phyloP scores from a whole-genome alignment of 352 stramenopile genomes.

The Phytopythium cucurbitacearum region DNA sequence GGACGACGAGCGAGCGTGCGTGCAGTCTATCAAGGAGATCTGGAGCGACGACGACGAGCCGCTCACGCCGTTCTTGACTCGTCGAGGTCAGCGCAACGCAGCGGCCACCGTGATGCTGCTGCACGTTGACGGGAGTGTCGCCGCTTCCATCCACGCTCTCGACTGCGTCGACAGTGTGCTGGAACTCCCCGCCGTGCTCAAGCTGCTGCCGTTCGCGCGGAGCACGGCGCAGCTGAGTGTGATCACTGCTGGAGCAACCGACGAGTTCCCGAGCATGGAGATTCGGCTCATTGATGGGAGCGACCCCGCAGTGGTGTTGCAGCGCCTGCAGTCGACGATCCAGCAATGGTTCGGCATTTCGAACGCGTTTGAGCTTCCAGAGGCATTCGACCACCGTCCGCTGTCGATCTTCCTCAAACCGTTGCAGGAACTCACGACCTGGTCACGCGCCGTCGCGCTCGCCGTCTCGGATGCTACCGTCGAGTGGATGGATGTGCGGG shows the following conservation, averaged over 20 bases:
- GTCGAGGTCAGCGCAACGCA: conserved; percentile 26
- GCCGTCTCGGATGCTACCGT: conserved; percentile 41
- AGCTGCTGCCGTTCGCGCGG: conserved; percentile 67
- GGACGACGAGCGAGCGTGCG: conserved; percentile 41
- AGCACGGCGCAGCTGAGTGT: conserved; percentile 37
- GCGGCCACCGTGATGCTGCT: conserved; percentile 54
- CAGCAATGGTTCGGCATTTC: conserved; percentile 37
- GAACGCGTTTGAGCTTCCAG: conserved; percentile 52
- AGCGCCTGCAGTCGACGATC: conserved; percentile 34
- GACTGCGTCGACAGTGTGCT: conserved; percentile 46
- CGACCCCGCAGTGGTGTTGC: conserved; percentile 20
- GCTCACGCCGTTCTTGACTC: conserved; percentile 57
- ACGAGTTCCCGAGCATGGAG: conserved; percentile 45
- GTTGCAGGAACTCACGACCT: conserved; percentile 47
- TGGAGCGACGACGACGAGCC: conserved; percentile 26
- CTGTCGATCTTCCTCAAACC: conserved; percentile 48
- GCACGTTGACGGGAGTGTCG: conserved; percentile 29
- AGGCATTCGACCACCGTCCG: conserved; percentile 14
- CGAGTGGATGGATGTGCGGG: conserved; percentile 58
- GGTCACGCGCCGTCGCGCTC: conserved; percentile 51
- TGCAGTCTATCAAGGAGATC: conserved; percentile 29
- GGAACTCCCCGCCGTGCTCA: conserved; percentile 50
- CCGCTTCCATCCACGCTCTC: conserved; percentile 27
- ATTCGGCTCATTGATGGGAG: conserved; percentile 46
- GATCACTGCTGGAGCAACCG: conserved; percentile 10